Base-by-base conservation (phyloP, 139 green algal species). In the Chlamydomonas schloesseri region DNA sequence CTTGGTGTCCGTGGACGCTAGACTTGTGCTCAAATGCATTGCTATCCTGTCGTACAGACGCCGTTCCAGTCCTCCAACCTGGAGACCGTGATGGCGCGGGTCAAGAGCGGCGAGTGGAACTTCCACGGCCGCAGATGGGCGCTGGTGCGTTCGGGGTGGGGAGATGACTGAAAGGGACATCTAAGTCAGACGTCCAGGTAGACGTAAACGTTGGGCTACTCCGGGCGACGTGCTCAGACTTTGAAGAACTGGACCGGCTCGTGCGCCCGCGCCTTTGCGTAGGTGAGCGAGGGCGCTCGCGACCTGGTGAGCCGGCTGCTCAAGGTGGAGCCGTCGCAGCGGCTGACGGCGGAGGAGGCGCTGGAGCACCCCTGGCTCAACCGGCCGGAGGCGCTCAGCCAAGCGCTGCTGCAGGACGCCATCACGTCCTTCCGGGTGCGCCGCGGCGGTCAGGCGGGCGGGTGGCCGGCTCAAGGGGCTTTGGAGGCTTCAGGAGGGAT, bases 251-350 rank as follows among this genome's bases (percentile, higher is more conserved):
- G n/a, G n/a, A n/a, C n/a, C n/a, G n/a, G n/a, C n/a, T n/a, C 28
- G 23, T 71, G 29, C 37, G 23, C 13, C 64, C 17, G 64, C 64
- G 3, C 64, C n/a, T 20, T 33, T 36, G 15, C 33, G 0, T 58
- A 82, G 75, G 75, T 91, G 46, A 84, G 68, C 55, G 47, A 81
- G 37, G 76, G 70, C 17, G 88, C 88, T 3, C 86, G 77, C 24
- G 83, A 91, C 83, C 80, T 91, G 50, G 68, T 91, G 26, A 37
- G 36, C 21, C 53, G 26, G 6, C 42, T 89, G 72, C 78, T 91
- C 60, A 47, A 62, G 71, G 33, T 81, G 21, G 71, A 80, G 34
- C 84, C 84, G 29, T 34, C 53, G 26, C 50, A 71, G 53, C 84
- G 84, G 0, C 74, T 82, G 1, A 84, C 14, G n/a, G 75, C 84